Evolutionary conservation across 1,139 yeast species (phyloP), one percentile per base, ranked within the genome.

Genomic region (Hyphopichia fennica): DNA sequence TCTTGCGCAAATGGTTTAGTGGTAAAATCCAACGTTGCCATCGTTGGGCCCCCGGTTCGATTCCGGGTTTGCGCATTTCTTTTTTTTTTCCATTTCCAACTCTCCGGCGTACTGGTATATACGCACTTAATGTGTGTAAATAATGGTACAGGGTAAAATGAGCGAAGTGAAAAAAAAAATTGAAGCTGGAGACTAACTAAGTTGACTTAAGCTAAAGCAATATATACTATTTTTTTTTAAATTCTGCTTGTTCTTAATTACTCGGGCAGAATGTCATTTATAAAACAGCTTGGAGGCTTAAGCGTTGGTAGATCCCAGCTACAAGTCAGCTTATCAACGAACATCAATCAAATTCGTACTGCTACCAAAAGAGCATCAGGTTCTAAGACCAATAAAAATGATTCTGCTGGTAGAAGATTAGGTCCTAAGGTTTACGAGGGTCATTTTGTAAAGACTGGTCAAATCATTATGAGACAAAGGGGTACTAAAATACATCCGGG

Each of bases 401-500:
- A 91, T 65, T 91, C 99, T 17, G 91, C 93, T 3, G 99, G 99
- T 72, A 82, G 96, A 66, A 76, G 98, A 60, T 72, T 93, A 42
- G 99, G 99, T 27, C 87, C 95, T 31, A 93, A 93, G 67, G 87
- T 78, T 41, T 79, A 85, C 49, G 97, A 91, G 54, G 85, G 87
- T 36, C 77, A 81, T 57, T 66, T 63, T 42, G 86, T 58, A 54
- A 75, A 77, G 41, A 82, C 88, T 0, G 98, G 98, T n/a, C 87
- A 90, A 58, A 91, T 93, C 53, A 76, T 93, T 36, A 82, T 88
- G 82, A 82, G 98, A 64, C 99, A 93, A 61, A 79, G 98, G 62
- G 99, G 99, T 57, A 90, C 99, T n/a, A 84, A 81, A 56, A 87
- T 91, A 61, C 95, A 83, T 57, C 98, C 99, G 0, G 99, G 99